phyloP scores from a whole-genome alignment of 371 early-diverging fungal genomes.

The Circinella minor region DNA sequence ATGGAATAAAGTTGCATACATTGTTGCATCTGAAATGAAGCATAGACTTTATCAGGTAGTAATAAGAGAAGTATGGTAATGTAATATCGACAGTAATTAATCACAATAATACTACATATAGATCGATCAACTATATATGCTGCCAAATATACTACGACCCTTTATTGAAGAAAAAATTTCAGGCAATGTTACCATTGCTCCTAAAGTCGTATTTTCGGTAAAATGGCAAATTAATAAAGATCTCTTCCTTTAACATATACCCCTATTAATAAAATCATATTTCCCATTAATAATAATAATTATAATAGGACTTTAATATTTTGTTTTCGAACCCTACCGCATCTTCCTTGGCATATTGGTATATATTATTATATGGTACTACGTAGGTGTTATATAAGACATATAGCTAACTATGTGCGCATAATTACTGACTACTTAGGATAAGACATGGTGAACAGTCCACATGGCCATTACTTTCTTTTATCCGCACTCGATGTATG shows the following conservation, averaged over 20 bases:
- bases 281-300: background rate
- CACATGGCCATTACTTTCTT: conserved; percentile 81
- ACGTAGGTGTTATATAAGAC: background rate
- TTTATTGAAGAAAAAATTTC: conserved; percentile 68
- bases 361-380: background rate
- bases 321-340: conserved; percentile 82
- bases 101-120: conserved; percentile 17
- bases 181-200: conserved; percentile 72
- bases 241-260: too few relatives aligned
- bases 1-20: conserved; percentile 44
- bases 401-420: background rate
- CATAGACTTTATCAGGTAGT: conserved; percentile 66
- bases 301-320: conserved; percentile 66
- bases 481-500: conserved; percentile 74
- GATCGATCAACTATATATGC: conserved; percentile 61
- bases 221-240: conserved; percentile 7
- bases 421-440: conserved; percentile 30
- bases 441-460: conserved; percentile 81
- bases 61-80: background rate
- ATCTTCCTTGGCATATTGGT: conserved; percentile 72
- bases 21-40: conserved; percentile 64
- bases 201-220: conserved; percentile 52
- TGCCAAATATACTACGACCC: conserved; percentile 61
- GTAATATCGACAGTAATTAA: too few relatives aligned
- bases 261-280: background rate